Percentiles rank a stretch among this genome's conserved stretches.
Evolutionary conservation across 257 asterid species (phyloP).

Genomic region (Gentiana dahurica): DNA sequence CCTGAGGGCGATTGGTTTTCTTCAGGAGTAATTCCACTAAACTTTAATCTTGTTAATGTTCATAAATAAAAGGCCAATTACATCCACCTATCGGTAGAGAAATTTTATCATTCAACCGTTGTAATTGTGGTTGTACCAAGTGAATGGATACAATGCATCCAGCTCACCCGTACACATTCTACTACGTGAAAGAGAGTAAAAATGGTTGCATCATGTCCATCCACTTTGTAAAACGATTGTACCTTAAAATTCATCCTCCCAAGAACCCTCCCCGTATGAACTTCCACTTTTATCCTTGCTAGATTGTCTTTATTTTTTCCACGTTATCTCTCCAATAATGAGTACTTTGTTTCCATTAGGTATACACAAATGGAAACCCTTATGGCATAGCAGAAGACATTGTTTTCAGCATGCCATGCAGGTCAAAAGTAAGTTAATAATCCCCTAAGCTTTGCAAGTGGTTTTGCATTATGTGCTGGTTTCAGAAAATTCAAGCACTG

Average conservation of each 20-base stretch:
- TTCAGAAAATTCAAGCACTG: background rate
- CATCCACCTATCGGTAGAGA: background rate
- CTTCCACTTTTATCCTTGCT: background rate
- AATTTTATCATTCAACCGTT: too few species aligned
- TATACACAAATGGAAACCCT: slow-evolving; percentile 78
- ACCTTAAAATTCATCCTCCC: too few species aligned
- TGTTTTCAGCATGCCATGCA: slow-evolving; percentile 97
- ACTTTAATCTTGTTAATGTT: too few species aligned
- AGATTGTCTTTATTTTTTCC: too few species aligned
- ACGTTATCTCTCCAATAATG: too few species aligned
- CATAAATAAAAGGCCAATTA: too few species aligned
- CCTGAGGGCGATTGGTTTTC: slow-evolving; percentile 98
- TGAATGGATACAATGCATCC: too few species aligned
- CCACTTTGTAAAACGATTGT: too few species aligned
- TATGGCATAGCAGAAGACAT: slow-evolving; percentile 78
- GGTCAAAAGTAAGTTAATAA: slow-evolving; percentile 51
- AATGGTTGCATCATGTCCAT: too few species aligned
- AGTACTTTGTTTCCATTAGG: slow-evolving; percentile 21
- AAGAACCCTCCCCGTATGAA: background rate
- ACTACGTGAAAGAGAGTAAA: too few species aligned
- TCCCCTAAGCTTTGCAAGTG: background rate
- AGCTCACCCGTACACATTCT: too few species aligned
- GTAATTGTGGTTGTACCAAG: too few species aligned
- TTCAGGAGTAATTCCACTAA: slow-evolving; percentile 43
- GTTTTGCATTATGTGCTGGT: background rate